Percentiles rank a stretch among this genome's conserved stretches.
Evolutionary conservation across 208 protist genomes (phyloP).

Genomic region (Leishmania guyanensis): DNA sequence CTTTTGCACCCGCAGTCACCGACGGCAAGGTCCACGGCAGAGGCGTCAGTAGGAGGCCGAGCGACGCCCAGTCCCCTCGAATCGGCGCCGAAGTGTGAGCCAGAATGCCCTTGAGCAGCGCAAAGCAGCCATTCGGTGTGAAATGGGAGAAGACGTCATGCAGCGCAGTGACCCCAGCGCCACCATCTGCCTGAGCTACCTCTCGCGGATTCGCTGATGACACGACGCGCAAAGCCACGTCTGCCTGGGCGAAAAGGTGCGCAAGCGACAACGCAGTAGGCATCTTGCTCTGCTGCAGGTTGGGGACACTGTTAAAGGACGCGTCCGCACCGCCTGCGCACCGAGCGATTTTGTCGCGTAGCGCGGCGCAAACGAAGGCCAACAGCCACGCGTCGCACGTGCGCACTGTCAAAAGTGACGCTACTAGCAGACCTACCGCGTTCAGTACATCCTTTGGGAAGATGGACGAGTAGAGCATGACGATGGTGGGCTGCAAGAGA

Average conservation of each 20-base stretch:
- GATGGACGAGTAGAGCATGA: slow-evolving; percentile 63
- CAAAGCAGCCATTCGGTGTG: slow-evolving; percentile 81
- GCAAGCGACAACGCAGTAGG: slow-evolving; percentile 1
- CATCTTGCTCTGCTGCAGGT: not conserved
- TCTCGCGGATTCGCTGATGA: slow-evolving; percentile 15
- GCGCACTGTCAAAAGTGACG: slow-evolving; percentile 71
- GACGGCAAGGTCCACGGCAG: not conserved
- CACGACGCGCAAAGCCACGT: slow-evolving; percentile 21
- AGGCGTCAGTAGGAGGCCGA: slow-evolving; percentile 51
- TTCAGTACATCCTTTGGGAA: slow-evolving; percentile 92
- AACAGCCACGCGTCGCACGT: slow-evolving; percentile 53
- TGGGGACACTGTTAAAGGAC: not conserved
- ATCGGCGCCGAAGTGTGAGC: slow-evolving; percentile 76
- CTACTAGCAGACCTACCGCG: slow-evolving; percentile 77
- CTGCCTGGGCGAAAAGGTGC: slow-evolving; percentile 20
- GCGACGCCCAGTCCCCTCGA: slow-evolving; percentile 31
- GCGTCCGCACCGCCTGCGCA: not conserved
- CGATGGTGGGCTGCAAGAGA: slow-evolving; percentile 49
- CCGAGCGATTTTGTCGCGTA: slow-evolving; percentile 26
- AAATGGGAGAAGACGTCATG: slow-evolving; percentile 44
- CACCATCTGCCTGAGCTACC: slow-evolving; percentile 1
- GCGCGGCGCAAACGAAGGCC: slow-evolving; percentile 41
- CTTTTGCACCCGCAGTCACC: not conserved
- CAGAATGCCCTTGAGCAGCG: slow-evolving; percentile 82
- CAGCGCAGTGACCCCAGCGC: slow-evolving; percentile 23